Evolutionary conservation across 352 stramenopile species (phyloP), one percentile per base, ranked within the genome.

Genomic region (Globisporangium cystogenes): DNA sequence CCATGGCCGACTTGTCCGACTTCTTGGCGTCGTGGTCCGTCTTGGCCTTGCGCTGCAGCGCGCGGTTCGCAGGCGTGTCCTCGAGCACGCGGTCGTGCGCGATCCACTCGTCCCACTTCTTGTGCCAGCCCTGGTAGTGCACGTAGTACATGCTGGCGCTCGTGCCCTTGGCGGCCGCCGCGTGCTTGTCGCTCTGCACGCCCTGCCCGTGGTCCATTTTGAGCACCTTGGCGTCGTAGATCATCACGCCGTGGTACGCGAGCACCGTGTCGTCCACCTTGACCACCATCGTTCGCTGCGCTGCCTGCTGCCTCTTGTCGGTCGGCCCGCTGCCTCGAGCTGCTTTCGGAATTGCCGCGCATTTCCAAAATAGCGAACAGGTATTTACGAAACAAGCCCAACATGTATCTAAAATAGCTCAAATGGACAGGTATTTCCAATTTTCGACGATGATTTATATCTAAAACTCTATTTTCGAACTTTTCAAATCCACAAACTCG

Each of bases 21-120:
- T 71, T 67, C 40, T 67, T 77, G 50, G 40, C 39, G 14, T 51
- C 62, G 20, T 41, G 44, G 14, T 55, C 52, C 1, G 41, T 29
- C 41, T 74, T 82, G 29, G 65, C 64, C 40, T 87, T 60, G 53
- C 76, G 58, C 64, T 93, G 82, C 41, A 87, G 51, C 47, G 53
- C 36, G 27, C 78, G 78, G 41, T 80, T 88, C 21, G 65, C 67
- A 0, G 70, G 48, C 51, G 69, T 93, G 63, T 80, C 82, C 33
- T 87, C 73, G n/a, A 92, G 59, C 49, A 93, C 70, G 55, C 82
- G 82, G 59, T 80, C 67, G 40, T 83, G 55, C 6, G 71, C 55
- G 26, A 96, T 85, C 87, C 87, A 96, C 48, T 95, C 90, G 66
- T 96, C 87, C 87, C 87, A 96, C 39, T 95, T 94, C 63, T 90